Base-by-base conservation (phyloP, 2,329 filamentous ascomycete genomes). In the Exophiala sideris region DNA sequence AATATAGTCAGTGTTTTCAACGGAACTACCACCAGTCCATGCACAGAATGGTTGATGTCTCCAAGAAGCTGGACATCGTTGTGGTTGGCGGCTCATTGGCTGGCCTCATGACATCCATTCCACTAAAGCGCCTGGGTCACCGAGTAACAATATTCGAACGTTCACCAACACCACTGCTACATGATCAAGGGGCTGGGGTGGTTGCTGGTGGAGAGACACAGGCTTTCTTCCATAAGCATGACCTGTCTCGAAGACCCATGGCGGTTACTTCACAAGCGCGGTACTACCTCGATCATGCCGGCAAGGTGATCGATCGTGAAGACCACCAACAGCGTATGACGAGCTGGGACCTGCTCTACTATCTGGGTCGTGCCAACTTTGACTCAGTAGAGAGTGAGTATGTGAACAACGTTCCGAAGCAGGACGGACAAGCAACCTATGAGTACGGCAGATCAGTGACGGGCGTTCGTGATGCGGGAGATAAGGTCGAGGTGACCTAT, bases 151-250 rank as follows among this genome's bases (percentile, higher is more conserved):
- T 76, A 38, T 65, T 78, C 2, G 75, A 78, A 59, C 72, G 75
- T 14, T 73, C 73, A 34, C 67, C 71, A 0, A 69, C 35, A n/a
- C 57, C 68, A 0, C 61, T 78, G n/a, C 64, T 78, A 5, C 74
- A 77, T 56, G 72, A 77, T 54, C 75, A 78, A 64, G 76, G 76
- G 6, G 75, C 76, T 3, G 76, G 76, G 2, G 73, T 78, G 21
- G 75, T 77, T 0, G 75, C 75, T 0, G 73, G 75, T 0, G 70
- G 71, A 44, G 41, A 44, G 21, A 44, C 41, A n/a, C 41, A 44
- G n/a, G 41, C 41, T n/a, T 44, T 44, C 41, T 44, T 24, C 11
- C 41, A 44, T n/a, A 44, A 32, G 14, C 41, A 44, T 14, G 41
- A 44, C 21, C 21, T 44, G 10, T 44, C 41, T n/a, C 21, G 29